Conservation (phyloP, 2,329 filamentous ascomycete species). For the Clonostachys chloroleuca region DNA sequence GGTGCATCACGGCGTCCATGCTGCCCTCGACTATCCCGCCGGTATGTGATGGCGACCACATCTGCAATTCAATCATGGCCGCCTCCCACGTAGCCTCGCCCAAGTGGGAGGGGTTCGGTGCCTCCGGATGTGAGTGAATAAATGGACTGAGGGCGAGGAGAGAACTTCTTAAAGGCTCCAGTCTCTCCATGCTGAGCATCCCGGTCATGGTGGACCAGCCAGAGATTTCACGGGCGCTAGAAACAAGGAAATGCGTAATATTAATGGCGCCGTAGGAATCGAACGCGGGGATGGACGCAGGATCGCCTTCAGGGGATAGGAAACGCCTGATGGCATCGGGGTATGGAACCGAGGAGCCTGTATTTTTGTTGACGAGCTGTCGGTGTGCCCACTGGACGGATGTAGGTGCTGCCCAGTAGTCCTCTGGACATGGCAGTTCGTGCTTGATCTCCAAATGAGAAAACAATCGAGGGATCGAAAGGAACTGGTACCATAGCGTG, state of each 20-base stretch:
- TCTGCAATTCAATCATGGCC: slow-evolving; percentile 33
- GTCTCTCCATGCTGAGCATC: slow-evolving; percentile 29
- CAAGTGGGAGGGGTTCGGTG: slow-evolving; percentile 6
- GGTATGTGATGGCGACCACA: slow-evolving; percentile 34
- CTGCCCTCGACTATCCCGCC: slow-evolving; percentile 27
- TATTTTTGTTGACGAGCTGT: slow-evolving; percentile 12
- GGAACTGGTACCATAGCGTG: slow-evolving; percentile 34
- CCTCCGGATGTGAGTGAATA: slow-evolving; percentile 9
- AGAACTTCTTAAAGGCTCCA: slow-evolving; percentile 25
- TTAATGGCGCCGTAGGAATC: slow-evolving; percentile 34
- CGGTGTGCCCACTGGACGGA: slow-evolving; percentile 26
- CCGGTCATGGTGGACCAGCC: slow-evolving; percentile 37
- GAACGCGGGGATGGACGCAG: slow-evolving; percentile 21
- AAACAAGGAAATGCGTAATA: slow-evolving; percentile 32
- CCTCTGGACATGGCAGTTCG: slow-evolving; percentile 29
- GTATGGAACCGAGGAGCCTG: slow-evolving; percentile 15
- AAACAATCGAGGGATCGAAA: slow-evolving; percentile 26
- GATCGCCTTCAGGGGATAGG: slow-evolving; percentile 17
- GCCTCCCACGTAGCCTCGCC: slow-evolving; percentile 31
- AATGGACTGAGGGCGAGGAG: slow-evolving; percentile 23
- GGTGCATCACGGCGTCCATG: slow-evolving; percentile 24
- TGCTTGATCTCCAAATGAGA: slow-evolving; percentile 38
- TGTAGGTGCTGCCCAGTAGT: slow-evolving; percentile 28
- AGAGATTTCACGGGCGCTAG: slow-evolving; percentile 32
- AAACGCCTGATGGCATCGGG: slow-evolving; percentile 28